Conservation (phyloP, 176 grass and related monocot genomes). For the Oryza brachyantha region DNA sequence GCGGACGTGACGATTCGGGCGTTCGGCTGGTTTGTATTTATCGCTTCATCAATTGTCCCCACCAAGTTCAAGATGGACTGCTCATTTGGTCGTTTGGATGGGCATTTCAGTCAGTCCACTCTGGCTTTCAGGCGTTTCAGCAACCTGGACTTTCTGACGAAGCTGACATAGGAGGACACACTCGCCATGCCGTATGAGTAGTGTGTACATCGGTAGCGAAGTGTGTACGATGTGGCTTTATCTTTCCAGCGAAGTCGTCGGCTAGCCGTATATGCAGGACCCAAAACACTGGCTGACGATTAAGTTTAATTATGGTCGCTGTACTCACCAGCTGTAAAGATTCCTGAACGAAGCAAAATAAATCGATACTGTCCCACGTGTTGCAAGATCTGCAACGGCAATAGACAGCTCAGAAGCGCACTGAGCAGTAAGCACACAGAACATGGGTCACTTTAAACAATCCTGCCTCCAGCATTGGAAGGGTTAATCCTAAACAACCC, state of each 20-base stretch:
- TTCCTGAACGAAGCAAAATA: neutral
- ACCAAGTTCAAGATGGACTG: neutral
- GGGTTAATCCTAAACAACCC: neutral
- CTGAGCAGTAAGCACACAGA: neutral
- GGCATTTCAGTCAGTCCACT: neutral
- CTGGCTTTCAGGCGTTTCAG: no score
- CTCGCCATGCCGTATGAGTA: no score
- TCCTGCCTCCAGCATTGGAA: neutral
- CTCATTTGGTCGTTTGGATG: neutral
- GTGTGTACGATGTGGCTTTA: neutral
- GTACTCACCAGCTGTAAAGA: neutral
- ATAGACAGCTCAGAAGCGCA: neutral
- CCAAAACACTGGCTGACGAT: neutral
- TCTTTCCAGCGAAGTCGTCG: neutral
- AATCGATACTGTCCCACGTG: neutral
- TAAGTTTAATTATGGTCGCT: neutral
- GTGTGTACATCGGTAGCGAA: no score
- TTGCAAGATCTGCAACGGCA: neutral
- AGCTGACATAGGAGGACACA: no score
- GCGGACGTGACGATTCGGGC: neutral
- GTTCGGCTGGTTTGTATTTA: neutral
- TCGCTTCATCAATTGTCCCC: neutral
- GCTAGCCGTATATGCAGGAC: neutral
- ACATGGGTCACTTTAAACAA: neutral
- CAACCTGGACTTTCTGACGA: no score